These are phyloP conservation scores for Setomelanomma holmii DNA, from an alignment of 2,329 filamentous ascomycete species.

Conservation along the genomic window DNA sequence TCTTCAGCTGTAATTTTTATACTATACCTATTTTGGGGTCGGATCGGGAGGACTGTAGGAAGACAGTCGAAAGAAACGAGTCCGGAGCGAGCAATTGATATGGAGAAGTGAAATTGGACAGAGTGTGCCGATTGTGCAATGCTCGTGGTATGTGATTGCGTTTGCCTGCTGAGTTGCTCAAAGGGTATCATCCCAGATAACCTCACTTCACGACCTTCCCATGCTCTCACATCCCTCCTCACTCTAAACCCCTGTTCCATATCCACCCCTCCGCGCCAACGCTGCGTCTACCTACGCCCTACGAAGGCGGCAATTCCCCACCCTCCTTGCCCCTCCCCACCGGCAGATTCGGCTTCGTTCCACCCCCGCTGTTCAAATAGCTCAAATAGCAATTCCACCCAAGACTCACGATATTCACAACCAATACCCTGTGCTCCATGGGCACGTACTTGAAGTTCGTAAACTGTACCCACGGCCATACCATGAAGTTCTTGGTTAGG, in stretches of 20 bases:
- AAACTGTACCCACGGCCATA: constrained; percentile 87
- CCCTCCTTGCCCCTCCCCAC: constrained; percentile 30
- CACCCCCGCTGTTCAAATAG: constrained; percentile 45
- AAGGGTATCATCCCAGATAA: neutral
- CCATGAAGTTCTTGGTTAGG: constrained; percentile 81
- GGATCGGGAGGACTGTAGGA: neutral
- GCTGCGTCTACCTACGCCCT: constrained; percentile 7
- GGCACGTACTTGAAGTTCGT: constrained; percentile 89
- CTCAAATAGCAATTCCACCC: constrained; percentile 55
- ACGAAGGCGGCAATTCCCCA: constrained; percentile 34
- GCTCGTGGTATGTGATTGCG: neutral
- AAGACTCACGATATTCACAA: constrained; percentile 76
- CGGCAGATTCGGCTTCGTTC: constrained; percentile 15
- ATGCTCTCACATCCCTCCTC: neutral
- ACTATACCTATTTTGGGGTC: neutral
- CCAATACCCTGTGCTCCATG: constrained; percentile 79
- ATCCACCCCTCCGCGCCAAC: neutral
- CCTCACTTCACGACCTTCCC: neutral
- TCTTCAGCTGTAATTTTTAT: neutral
- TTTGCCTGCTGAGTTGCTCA: neutral
- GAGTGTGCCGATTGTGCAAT: too few species aligned
- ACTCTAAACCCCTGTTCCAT: neutral
- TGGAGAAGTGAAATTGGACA: neutral
- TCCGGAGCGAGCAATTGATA: neutral
- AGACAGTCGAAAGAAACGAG: too few species aligned